Conservation (phyloP, 2,329 filamentous ascomycete species). For the Aschersonia sp. region DNA sequence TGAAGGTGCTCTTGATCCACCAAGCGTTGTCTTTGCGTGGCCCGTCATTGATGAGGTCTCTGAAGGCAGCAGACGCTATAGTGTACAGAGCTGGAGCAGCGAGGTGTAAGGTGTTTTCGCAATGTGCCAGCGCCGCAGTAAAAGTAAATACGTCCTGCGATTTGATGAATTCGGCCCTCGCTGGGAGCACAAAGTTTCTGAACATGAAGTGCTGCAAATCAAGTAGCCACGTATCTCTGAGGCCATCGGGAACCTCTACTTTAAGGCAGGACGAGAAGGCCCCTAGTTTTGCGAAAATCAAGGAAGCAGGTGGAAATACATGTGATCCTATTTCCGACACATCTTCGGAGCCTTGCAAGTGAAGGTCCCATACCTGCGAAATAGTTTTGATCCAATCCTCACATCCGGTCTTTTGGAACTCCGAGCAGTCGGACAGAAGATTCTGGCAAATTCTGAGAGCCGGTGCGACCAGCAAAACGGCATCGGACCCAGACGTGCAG, state of each 20-base stretch:
- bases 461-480: conserved; percentile 28
- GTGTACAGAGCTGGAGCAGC: conserved; percentile 31
- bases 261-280: conserved; percentile 10
- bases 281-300: conserved; percentile 26
- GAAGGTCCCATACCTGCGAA: conserved; percentile 36
- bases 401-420: conserved; percentile 20
- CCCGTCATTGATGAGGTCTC: conserved; percentile 11
- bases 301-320: conserved; percentile 23
- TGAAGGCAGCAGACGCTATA: conserved; percentile 18
- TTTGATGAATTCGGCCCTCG: conserved; percentile 30
- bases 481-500: conserved; percentile 31
- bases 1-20: conserved; percentile 23
- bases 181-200: conserved; percentile 35
- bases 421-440: conserved; percentile 16
- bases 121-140: conserved; percentile 23
- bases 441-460: conserved; percentile 30
- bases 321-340: conserved; percentile 31
- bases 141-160: conserved; percentile 26
- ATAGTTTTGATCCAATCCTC: conserved; percentile 33
- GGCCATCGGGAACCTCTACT: conserved; percentile 4
- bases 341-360: conserved; percentile 34
- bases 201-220: conserved; percentile 35
- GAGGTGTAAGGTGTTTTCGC: conserved; percentile 17
- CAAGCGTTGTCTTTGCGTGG: conserved; percentile 20
- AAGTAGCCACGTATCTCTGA: conserved; percentile 24